These are phyloP conservation scores for Fusarium paranaense DNA, from an alignment of 2,329 filamentous ascomycete species.

Conservation along the genomic window DNA sequence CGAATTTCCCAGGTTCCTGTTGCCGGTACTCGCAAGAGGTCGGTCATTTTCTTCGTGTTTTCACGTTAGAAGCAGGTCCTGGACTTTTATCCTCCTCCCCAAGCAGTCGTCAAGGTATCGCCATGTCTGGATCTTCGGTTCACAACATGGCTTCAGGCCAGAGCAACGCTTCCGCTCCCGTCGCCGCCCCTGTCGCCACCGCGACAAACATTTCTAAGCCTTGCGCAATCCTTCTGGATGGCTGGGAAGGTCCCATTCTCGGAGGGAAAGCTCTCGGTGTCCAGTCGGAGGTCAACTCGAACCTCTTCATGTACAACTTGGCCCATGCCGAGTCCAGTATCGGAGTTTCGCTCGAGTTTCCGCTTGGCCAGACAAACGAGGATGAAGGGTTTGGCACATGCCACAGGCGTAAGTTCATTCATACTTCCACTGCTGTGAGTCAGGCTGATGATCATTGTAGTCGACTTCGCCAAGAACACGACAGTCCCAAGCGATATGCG, in stretches of 20 bases:
- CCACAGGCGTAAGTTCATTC: too few species aligned
- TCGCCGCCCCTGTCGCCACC: too few species aligned
- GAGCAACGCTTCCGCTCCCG: too few species aligned
- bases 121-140: too few species aligned
- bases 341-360: neutral
- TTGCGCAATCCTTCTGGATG: neutral
- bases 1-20: neutral
- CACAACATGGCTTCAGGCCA: neutral
- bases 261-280: neutral
- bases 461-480: too few species aligned
- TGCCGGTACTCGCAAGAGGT: too few species aligned
- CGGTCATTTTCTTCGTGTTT: too few species aligned
- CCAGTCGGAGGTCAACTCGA: neutral
- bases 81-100: neutral
- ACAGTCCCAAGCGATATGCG: neutral
- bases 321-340: neutral
- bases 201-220: neutral
- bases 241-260: neutral
- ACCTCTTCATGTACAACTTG: neutral
- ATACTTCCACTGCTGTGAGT: too few species aligned
- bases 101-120: neutral
- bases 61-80: too few species aligned
- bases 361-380: neutral
- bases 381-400: neutral
- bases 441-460: too few species aligned